A percentile compares a stretch with the other conserved stretches of the same genome.
These are phyloP conservation scores for Pseudisothecium myosuroides DNA, from an alignment of 225 moss, liverwort and hornwort genomes.

Conservation along the genomic window DNA sequence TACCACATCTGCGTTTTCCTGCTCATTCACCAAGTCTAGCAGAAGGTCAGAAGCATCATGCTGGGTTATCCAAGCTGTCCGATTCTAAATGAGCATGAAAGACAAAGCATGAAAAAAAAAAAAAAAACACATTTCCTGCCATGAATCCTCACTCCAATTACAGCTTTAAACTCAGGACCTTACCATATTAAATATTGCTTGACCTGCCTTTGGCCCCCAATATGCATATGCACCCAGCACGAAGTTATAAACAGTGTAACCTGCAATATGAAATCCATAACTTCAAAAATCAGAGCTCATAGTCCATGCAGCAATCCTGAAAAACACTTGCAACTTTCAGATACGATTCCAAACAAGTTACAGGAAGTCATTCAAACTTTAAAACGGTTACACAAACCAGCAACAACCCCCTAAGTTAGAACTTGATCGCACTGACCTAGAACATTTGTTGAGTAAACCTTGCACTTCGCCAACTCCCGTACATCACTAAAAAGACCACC, in stretches of 20 bases:
- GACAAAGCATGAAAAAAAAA: background rate
- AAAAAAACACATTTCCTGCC: background rate
- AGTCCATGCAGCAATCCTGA: background rate
- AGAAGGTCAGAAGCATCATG: background rate
- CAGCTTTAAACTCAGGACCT: background rate
- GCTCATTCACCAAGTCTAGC: background rate
- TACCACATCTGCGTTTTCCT: slow-evolving; percentile 76
- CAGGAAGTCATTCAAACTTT: background rate
- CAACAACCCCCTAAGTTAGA: background rate
- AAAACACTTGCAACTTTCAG: background rate
- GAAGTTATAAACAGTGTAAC: slow-evolving; percentile 80
- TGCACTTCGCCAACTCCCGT: slow-evolving; percentile 24
- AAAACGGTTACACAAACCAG: background rate
- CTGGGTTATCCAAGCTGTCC: background rate
- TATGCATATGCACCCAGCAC: slow-evolving; percentile 94
- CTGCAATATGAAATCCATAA: slow-evolving; percentile 34
- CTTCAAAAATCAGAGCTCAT: background rate
- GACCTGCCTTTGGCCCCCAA: slow-evolving; percentile 95
- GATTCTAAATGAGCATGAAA: background rate
- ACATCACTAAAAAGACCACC: slow-evolving; percentile 22
- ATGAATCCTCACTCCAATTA: background rate
- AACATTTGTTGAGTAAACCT: slow-evolving; percentile 25
- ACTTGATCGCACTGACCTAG: slow-evolving; percentile 4
- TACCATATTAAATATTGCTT: slow-evolving; percentile 76
- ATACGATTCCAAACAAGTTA: background rate